A percentile compares a stretch with the other conserved stretches of the same genome.
Conservation (phyloP, 2,329 filamentous ascomycete genomes). For the Fusarium tjaetaba region DNA sequence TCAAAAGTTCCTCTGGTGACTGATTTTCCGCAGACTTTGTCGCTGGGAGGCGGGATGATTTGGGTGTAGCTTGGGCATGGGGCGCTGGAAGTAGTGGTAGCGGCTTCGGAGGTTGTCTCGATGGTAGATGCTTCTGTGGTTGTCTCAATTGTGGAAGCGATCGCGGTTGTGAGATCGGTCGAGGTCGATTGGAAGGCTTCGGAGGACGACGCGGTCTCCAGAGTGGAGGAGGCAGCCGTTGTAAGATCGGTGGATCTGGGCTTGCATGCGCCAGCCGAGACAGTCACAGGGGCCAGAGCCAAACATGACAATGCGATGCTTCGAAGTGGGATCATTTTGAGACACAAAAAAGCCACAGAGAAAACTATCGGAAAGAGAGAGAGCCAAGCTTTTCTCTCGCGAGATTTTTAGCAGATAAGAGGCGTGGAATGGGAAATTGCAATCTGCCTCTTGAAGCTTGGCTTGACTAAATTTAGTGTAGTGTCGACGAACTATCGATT, state of each 20-base stretch:
- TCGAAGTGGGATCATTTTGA: not conserved
- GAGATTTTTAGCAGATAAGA: not conserved
- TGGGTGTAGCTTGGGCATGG: not conserved
- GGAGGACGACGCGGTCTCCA: not conserved
- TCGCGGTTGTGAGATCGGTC: too few species aligned
- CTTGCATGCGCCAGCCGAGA: not conserved
- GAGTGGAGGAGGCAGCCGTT: rapidly evolving
- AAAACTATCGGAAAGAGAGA: too few species aligned
- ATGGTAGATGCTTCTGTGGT: not conserved
- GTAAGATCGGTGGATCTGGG: not conserved
- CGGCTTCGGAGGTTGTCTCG: not conserved
- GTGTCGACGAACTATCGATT: not conserved
- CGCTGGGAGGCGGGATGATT: not conserved
- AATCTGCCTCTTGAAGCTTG: not conserved
- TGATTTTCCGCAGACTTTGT: constrained; percentile 1
- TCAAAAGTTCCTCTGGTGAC: not conserved
- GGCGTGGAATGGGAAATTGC: not conserved
- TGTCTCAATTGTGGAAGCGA: not conserved
- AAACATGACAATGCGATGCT: not conserved
- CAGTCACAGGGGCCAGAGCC: not conserved
- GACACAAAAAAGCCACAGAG: not conserved
- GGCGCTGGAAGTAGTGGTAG: not conserved
- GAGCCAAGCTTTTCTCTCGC: rapidly evolving
- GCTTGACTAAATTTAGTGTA: not conserved
- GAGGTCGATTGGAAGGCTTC: rapidly evolving